Conservation (phyloP, 2,329 filamentous ascomycete species). For the Aspergillus sp. region DNA sequence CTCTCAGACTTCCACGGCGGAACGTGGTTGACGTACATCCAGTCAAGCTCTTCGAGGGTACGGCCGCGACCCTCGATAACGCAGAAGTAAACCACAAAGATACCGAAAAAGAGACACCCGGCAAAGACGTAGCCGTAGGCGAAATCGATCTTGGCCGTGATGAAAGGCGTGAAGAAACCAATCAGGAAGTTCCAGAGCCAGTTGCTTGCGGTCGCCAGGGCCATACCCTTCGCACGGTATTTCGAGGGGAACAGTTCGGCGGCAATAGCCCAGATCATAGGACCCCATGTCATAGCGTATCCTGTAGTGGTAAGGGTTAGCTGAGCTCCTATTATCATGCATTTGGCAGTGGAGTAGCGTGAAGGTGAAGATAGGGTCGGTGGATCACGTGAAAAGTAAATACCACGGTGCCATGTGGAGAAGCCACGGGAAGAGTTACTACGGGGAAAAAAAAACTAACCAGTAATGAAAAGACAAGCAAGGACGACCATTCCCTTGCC, state of each 20-base stretch:
- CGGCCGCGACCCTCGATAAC: slow-evolving; percentile 65
- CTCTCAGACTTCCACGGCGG: slow-evolving; percentile 51
- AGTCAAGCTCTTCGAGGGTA: slow-evolving; percentile 66
- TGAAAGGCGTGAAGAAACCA: slow-evolving; percentile 71
- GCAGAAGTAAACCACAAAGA: slow-evolving; percentile 61
- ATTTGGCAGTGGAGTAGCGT: no score
- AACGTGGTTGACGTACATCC: slow-evolving; percentile 59
- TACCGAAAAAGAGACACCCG: slow-evolving; percentile 57
- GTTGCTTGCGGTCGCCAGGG: slow-evolving; percentile 69
- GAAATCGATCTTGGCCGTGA: slow-evolving; percentile 62
- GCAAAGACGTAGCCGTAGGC: slow-evolving; percentile 71
- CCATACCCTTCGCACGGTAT: slow-evolving; percentile 65
- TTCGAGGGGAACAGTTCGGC: slow-evolving; percentile 37
- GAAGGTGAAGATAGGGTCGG: no score
- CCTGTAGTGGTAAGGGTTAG: slow-evolving; percentile 21
- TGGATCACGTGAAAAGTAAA: no score
- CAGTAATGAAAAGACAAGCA: slow-evolving; percentile 62
- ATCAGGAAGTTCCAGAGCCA: slow-evolving; percentile 67
- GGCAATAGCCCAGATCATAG: slow-evolving; percentile 44
- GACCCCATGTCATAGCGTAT: slow-evolving; percentile 63
- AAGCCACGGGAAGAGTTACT: not conserved
- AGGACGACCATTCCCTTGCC: slow-evolving; percentile 63
- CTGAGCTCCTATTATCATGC: no score
- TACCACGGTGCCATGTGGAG: no score
- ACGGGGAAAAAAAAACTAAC: not conserved